Percentiles rank a stretch among this genome's conserved stretches.
phyloP scores from a whole-genome alignment of 306 rosid genomes.

The Castanea crenata region DNA sequence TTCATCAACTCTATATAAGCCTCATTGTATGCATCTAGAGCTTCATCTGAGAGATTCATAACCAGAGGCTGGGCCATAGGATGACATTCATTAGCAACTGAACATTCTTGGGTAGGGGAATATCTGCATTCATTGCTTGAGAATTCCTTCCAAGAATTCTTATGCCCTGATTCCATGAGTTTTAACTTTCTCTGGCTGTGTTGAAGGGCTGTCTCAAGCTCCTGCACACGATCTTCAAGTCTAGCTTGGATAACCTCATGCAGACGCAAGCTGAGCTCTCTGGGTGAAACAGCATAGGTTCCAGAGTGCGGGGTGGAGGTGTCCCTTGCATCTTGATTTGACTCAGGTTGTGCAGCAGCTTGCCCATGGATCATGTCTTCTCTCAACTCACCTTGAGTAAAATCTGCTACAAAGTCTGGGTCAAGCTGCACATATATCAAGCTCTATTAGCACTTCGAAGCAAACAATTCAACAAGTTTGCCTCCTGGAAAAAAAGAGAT shows the following conservation, averaged over 20 bases:
- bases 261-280: constrained; percentile 61
- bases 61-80: constrained; percentile 31
- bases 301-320: constrained; percentile 36
- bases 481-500: not conserved
- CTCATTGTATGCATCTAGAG: constrained; percentile 55
- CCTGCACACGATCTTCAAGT: constrained; percentile 63
- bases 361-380: constrained; percentile 30
- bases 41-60: constrained; percentile 61
- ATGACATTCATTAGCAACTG: constrained; percentile 29
- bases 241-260: constrained; percentile 73
- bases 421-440: constrained; percentile 51
- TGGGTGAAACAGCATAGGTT: constrained; percentile 71
- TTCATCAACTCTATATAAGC: constrained; percentile 52
- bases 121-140: constrained; percentile 20
- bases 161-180: constrained; percentile 36
- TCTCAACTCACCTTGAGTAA: constrained; percentile 64
- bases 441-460: constrained; percentile 24
- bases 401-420: constrained; percentile 55
- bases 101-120: constrained; percentile 27
- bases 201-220: constrained; percentile 72
- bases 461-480: not conserved
- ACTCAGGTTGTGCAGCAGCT: constrained; percentile 17
- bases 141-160: constrained; percentile 23
- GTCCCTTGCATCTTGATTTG: constrained; percentile 33
- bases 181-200: constrained; percentile 50